phyloP scores from a whole-genome alignment of 805 yeast species.

The Yarrowia sp. region DNA sequence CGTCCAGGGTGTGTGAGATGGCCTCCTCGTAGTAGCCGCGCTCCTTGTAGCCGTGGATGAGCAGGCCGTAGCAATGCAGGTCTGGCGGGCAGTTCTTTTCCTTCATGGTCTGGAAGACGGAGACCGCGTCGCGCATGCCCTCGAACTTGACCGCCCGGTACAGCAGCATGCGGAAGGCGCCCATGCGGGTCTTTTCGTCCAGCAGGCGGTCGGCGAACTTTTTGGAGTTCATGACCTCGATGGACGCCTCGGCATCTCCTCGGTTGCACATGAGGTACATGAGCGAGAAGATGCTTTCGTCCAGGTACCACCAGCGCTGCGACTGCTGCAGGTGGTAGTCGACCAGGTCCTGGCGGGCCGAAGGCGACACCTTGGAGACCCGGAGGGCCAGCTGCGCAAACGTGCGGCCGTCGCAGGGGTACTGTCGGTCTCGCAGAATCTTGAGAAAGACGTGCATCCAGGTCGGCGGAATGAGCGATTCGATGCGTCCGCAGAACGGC shows the following conservation, averaged over 20 bases:
- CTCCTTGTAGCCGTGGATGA: constrained; percentile 39
- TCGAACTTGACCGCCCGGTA: constrained; percentile 37
- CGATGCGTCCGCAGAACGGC: constrained; percentile 13
- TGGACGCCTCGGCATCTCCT: constrained; percentile 27
- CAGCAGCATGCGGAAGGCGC: constrained; percentile 29
- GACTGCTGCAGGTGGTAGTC: constrained; percentile 34
- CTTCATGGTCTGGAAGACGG: constrained; percentile 22
- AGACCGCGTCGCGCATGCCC: constrained; percentile 27
- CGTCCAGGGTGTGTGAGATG: constrained; percentile 1
- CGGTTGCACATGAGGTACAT: constrained; percentile 36
- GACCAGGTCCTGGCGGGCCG: constrained; percentile 19
- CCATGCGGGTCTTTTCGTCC: constrained; percentile 2
- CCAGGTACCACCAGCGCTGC: constrained; percentile 30
- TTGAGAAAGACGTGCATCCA: constrained; percentile 20
- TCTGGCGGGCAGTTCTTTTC: constrained; percentile 12
- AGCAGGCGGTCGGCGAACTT: constrained; percentile 3
- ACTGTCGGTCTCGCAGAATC: constrained; percentile 23
- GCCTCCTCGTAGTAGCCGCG: constrained; percentile 37
- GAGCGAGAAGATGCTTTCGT: constrained; percentile 18
- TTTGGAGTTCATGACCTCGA: constrained; percentile 34
- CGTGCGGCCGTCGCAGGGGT: constrained; percentile 15
- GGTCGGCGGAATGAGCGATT: constrained; percentile 14
- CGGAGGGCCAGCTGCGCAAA: background rate
- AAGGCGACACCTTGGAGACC: constrained; percentile 16
- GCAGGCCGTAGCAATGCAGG: constrained; percentile 6